A percentile compares a stretch with the other conserved stretches of the same genome.
Conservation (phyloP, 441 rosid species). For the Kokia cookei region DNA sequence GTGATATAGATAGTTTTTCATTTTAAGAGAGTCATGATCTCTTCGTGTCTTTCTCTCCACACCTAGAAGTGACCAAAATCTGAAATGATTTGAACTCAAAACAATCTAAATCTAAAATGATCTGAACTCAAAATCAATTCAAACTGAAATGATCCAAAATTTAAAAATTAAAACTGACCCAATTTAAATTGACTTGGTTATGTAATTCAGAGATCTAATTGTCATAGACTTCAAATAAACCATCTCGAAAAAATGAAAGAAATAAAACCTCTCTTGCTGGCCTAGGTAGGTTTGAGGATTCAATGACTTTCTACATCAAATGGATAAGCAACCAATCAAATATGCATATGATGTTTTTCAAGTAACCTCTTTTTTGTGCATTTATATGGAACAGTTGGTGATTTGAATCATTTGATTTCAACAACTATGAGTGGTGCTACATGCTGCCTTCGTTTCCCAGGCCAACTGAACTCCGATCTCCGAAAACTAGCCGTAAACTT, state of each 20-base stretch:
- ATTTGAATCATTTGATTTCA: constrained; percentile 10
- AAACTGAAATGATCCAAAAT: no score
- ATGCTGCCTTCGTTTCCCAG: constrained; percentile 12
- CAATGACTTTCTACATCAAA: neutral
- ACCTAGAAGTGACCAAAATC: no score
- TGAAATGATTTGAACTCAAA: no score
- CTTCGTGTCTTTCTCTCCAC: no score
- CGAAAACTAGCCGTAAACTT: constrained; percentile 10
- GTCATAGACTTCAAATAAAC: no score
- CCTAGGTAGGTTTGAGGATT: neutral
- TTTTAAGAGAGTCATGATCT: neutral
- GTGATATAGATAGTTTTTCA: no score
- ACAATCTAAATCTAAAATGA: no score
- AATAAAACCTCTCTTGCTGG: neutral
- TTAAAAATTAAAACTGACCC: no score
- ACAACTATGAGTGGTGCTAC: constrained; percentile 15
- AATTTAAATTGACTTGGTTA: no score
- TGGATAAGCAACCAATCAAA: neutral
- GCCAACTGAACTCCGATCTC: constrained; percentile 13
- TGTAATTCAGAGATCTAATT: no score
- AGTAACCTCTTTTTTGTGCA: neutral
- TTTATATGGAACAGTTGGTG: constrained; percentile 8
- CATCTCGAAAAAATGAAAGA: no score
- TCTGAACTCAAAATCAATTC: no score
- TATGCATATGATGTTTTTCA: neutral